Percentiles rank a stretch among this genome's conserved stretches.
Conservation (phyloP, 805 yeast genomes). For the Pichia scutulata region DNA sequence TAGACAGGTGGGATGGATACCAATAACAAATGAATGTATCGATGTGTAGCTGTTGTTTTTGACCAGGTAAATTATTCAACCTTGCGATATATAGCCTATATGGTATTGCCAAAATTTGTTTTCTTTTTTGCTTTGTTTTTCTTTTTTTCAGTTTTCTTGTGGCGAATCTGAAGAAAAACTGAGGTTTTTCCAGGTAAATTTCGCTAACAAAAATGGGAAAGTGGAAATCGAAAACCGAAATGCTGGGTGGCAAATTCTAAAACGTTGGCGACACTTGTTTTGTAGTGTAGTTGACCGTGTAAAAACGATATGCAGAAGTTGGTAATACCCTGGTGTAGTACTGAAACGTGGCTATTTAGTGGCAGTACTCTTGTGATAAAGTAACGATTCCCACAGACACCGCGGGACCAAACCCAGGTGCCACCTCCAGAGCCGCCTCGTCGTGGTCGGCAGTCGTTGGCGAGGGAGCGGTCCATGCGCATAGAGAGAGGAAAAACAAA, state of each 20-base stretch:
- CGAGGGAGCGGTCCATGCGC: not conserved
- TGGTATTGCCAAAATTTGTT: not conserved
- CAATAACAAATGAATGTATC: not conserved
- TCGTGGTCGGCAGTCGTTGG: not conserved
- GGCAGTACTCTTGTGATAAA: not conserved
- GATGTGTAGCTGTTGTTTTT: not conserved
- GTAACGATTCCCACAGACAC: not conserved
- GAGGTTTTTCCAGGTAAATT: not conserved
- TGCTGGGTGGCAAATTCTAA: not conserved
- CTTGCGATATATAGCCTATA: not conserved
- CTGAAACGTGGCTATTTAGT: not conserved
- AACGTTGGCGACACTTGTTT: not conserved
- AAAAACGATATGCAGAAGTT: not conserved
- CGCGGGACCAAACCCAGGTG: not conserved
- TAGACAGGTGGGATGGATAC: not conserved
- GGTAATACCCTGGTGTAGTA: not conserved
- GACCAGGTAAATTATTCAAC: not conserved
- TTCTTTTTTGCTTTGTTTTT: not conserved
- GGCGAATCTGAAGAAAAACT: not conserved
- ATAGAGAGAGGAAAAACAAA: not conserved
- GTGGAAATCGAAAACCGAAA: not conserved
- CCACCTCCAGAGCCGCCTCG: not conserved
- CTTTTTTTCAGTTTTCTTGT: not conserved
- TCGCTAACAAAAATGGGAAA: not conserved
- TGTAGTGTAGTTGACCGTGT: not conserved